Evolutionary conservation across 441 rosid species (phyloP), one percentile per base, ranked within the genome.

Genomic region (Populus hybrid): DNA sequence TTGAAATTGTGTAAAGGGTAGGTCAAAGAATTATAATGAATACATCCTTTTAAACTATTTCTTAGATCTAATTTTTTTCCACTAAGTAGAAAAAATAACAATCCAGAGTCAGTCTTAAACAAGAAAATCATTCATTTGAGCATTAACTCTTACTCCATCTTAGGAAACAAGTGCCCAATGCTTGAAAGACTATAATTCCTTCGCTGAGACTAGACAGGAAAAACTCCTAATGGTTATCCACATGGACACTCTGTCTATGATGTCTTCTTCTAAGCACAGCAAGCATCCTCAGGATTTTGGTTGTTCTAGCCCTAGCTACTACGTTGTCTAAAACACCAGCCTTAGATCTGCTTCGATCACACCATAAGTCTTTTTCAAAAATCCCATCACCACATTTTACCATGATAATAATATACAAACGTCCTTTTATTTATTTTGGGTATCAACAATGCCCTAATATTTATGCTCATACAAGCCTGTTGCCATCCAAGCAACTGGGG

Each of bases 401-500:
- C 59, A 50, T 50, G 7, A 53, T 53, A 50, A 16, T 50, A 50
- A 53, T 53, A 53, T 53, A 16, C 8, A 16, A 5, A 53, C 61
- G 5, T 16, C 50, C 14, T 53, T 53, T 53, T 53, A 53, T 53
- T 53, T 53, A 53, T 53, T 53, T 18, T 53, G 61, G 7, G 6
- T 18, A 53, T 18, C 61, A 53, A 53, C n/a, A 18, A 53, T 53
- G 61, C 61, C 61, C 61, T 2, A 53, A 53, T 4, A 16, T 2
- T 0, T 34, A 5, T 34, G 6, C 35, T 34, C 35, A 34, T 34
- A 34, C 35, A 34, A 57, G 63, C 10, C 10, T 57, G 9, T 68
- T 78, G 40, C 81, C 80, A 77, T 86, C 84, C 71, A 86, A 84
- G 75, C 85, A 70, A 57, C 74, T 76, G n/a, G 87, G 86, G 42